Percentiles rank a stretch among this genome's conserved stretches.
Conservation (phyloP, 768 basidiomycete species). For the Collybia mongolica region DNA sequence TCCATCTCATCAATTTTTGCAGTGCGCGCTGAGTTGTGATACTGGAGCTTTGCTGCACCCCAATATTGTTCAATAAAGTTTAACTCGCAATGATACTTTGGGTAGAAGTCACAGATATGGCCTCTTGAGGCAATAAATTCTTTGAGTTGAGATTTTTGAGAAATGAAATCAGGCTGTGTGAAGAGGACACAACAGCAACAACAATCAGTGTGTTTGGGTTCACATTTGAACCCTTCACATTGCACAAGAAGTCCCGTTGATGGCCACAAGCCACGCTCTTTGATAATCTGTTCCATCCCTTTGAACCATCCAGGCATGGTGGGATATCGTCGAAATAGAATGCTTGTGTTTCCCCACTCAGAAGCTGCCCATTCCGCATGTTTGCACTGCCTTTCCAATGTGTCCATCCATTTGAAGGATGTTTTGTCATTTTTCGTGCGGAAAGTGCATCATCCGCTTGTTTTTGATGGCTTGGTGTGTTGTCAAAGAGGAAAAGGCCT, state of each 20-base stretch:
- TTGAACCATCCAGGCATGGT: constrained; percentile 32
- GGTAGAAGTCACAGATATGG: constrained; percentile 30
- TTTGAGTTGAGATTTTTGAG: constrained; percentile 25
- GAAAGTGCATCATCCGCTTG: constrained; percentile 23
- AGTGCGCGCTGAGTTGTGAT: constrained; percentile 20
- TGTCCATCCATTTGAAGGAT: constrained; percentile 10
- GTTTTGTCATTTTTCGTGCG: constrained; percentile 25
- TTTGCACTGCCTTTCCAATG: constrained; percentile 11
- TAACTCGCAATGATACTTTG: constrained; percentile 28
- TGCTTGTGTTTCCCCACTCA: constrained; percentile 20
- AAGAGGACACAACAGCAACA: constrained; percentile 16
- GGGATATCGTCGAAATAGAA: constrained; percentile 31
- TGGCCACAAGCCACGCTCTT: constrained; percentile 18
- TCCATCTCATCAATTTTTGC: constrained; percentile 24
- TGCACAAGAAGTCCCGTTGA: constrained; percentile 17
- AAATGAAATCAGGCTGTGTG: constrained; percentile 14
- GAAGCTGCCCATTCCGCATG: constrained; percentile 19
- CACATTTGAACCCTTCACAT: constrained; percentile 22
- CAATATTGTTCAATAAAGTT: constrained; percentile 13
- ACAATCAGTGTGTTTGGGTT: constrained; percentile 12
- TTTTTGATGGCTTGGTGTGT: constrained; percentile 12
- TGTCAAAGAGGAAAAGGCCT: not conserved
- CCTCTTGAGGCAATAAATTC: constrained; percentile 19
- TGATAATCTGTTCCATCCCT: constrained; percentile 29
- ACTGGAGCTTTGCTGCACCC: constrained; percentile 31